Base-by-base conservation (phyloP, 768 basidiomycete species). In the Collybia nuda region DNA sequence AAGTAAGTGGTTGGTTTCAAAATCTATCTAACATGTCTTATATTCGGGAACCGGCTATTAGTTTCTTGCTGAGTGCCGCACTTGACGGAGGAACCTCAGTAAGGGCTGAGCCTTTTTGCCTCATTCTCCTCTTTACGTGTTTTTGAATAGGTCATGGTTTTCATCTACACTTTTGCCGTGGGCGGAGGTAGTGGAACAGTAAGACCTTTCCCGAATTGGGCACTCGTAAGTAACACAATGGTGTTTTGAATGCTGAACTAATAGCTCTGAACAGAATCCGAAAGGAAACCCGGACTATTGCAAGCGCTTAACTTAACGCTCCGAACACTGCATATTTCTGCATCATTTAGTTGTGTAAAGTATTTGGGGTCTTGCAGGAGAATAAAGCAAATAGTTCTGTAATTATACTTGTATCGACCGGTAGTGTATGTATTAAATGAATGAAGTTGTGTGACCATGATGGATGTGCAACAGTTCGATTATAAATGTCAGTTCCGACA, bases 31-130 rank as follows among this genome's bases (percentile, higher is more conserved):
- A n/a, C 3, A 14, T n/a, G 54, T 23, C 7, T 43, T 18, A 14
- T 14, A 14, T 2, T 23, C 17, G 19, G 36, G 24, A 28, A 12
- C 21, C 71, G 29, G 21, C 37, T 18, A 3, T 6, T 5, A 63
- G 62, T 63, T 80, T 77, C 71, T 53, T 80, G 51, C 56, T 78
- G 52, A 73, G 71, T 21, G 81, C 81, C 15, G 79, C 75, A 28
- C 65, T 80, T 23, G 78, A 80, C 56, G 79, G 78, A 15, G 79
- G 80, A 44, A 78, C 77, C 2, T 74, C 77, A 45, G 69, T 73
- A 53, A 56, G 68, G 67, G 12, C 37, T 23, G 65, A 57, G 60
- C 15, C 63, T 67, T 51, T 56, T 64, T 50, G 60, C 54, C 52
- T 59, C 60, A 11, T 72, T 29, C 22, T 26, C 66, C 41, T 63